Percentiles rank a stretch among this genome's conserved stretches.
Evolutionary conservation across 176 grass and related monocot species (phyloP).

Genomic region (Avena eriantha): DNA sequence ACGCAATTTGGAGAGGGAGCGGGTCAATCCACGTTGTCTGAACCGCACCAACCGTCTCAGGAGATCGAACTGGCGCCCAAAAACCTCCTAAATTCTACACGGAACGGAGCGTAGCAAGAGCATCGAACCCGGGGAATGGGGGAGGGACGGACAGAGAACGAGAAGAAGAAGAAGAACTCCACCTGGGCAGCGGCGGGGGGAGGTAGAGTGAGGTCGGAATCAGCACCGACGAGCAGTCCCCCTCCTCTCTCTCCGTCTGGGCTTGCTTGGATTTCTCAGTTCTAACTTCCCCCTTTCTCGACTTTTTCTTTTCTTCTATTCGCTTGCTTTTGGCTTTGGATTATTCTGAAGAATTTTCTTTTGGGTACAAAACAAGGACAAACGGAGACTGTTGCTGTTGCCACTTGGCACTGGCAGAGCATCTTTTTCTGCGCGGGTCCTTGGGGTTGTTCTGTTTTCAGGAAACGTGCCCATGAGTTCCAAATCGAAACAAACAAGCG

Average conservation of each 20-base stretch:
- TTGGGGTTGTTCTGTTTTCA: neutral
- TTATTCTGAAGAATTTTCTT: slow-evolving; percentile 36
- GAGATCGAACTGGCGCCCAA: neutral
- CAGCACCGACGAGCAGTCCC: slow-evolving; percentile 27
- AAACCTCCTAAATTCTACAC: neutral
- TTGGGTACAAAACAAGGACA: slow-evolving; percentile 35
- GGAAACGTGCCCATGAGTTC: neutral
- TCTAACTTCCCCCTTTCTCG: slow-evolving; percentile 30
- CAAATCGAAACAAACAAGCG: neutral
- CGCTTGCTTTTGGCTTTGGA: neutral
- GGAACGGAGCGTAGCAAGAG: neutral
- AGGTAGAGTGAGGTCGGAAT: neutral
- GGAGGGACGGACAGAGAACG: neutral
- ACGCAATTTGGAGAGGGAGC: neutral
- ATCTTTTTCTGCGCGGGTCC: slow-evolving; percentile 9
- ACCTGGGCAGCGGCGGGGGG: neutral
- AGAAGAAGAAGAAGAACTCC: neutral
- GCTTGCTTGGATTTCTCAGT: slow-evolving; percentile 14
- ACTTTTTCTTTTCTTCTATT: neutral
- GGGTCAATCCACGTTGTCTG: neutral
- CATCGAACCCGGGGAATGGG: neutral
- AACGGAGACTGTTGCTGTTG: slow-evolving; percentile 26
- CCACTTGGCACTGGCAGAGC: neutral
- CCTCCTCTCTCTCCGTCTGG: neutral
- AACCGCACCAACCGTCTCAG: neutral